A percentile compares a stretch with the other conserved stretches of the same genome.
Evolutionary conservation across 1,284 basidiomycete species (phyloP).

Genomic region (Moniliophthora roreri): DNA sequence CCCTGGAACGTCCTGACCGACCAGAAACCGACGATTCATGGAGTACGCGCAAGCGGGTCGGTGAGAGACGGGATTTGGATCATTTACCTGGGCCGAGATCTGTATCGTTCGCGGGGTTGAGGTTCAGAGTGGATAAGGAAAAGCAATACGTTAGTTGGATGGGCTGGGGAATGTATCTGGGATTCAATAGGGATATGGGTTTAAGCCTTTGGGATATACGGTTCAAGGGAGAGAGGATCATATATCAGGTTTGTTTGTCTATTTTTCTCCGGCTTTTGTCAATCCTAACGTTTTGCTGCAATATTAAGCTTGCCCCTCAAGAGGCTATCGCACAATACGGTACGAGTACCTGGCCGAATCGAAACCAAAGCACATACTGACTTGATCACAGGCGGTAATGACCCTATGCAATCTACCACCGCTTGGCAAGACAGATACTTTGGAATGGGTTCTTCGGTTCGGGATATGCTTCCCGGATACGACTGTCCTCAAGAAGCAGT

Average conservation of each 20-base stretch:
- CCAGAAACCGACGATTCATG: slow-evolving; percentile 37
- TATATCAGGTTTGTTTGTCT: slow-evolving; percentile 52
- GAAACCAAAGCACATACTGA: neutral
- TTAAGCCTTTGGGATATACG: slow-evolving; percentile 65
- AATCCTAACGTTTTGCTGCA: neutral
- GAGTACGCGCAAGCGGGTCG: slow-evolving; percentile 45
- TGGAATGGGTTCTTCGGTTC: slow-evolving; percentile 58
- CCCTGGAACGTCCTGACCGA: slow-evolving; percentile 42
- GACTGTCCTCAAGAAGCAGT: slow-evolving; percentile 66
- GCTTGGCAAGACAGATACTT: slow-evolving; percentile 69
- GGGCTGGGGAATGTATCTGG: slow-evolving; percentile 61
- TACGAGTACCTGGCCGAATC: slow-evolving; percentile 25
- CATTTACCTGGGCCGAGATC: slow-evolving; percentile 60
- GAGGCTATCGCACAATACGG: slow-evolving; percentile 66
- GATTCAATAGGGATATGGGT: slow-evolving; percentile 69
- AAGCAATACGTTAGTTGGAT: slow-evolving; percentile 64
- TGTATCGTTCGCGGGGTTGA: slow-evolving; percentile 56
- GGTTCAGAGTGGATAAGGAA: slow-evolving; percentile 55
- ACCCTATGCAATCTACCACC: slow-evolving; percentile 62
- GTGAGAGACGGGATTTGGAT: slow-evolving; percentile 51
- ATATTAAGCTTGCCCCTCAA: slow-evolving; percentile 49
- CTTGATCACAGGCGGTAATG: slow-evolving; percentile 48
- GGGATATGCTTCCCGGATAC: slow-evolving; percentile 60
- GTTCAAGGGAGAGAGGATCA: slow-evolving; percentile 59
- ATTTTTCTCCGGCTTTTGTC: no score